Evolutionary conservation across 2,329 filamentous ascomycete genomes (phyloP).

Genomic region (Talaromyces funiculosus): DNA sequence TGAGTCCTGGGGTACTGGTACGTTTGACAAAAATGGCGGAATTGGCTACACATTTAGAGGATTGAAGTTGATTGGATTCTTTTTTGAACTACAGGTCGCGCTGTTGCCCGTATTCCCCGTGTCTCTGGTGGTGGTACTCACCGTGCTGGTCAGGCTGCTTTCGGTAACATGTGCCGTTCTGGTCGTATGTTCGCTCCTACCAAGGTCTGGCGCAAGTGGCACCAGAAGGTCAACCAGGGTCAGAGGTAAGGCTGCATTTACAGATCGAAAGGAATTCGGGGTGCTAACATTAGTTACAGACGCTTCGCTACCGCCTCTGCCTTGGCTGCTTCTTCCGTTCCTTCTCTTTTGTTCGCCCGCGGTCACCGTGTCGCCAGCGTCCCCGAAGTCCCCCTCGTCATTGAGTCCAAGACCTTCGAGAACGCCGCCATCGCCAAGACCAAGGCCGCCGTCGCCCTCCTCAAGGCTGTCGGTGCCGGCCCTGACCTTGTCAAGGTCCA

Average conservation of each 20-base stretch:
- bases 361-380: conserved; percentile 91
- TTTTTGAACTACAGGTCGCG: conserved; percentile 62
- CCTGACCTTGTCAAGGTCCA: conserved; percentile 92
- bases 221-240: conserved; percentile 98
- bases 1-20: conserved; percentile 99
- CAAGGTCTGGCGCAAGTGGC: conserved; percentile 99
- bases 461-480: conserved; percentile 86
- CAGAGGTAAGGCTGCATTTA: conserved; percentile 67
- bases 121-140: conserved; percentile 99
- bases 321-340: conserved; percentile 90
- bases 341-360: conserved; percentile 91
- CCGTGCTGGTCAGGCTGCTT: conserved; percentile 98
- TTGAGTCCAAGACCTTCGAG: conserved; percentile 86
- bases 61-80: conserved; percentile 3
- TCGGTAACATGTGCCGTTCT: conserved; percentile 99
- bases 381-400: conserved; percentile 92
- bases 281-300: conserved; percentile 35
- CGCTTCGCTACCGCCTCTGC: conserved; percentile 97
- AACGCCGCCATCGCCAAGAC: conserved; percentile 79
- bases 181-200: conserved; percentile 99
- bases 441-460: conserved; percentile 74
- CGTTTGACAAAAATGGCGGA: conserved; percentile 40
- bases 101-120: conserved; percentile 99
- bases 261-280: not conserved
- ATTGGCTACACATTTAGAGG: conserved; percentile 9